Evolutionary conservation across 2,329 filamentous ascomycete genomes (phyloP).

Genomic region (Arthroderma sp.): DNA sequence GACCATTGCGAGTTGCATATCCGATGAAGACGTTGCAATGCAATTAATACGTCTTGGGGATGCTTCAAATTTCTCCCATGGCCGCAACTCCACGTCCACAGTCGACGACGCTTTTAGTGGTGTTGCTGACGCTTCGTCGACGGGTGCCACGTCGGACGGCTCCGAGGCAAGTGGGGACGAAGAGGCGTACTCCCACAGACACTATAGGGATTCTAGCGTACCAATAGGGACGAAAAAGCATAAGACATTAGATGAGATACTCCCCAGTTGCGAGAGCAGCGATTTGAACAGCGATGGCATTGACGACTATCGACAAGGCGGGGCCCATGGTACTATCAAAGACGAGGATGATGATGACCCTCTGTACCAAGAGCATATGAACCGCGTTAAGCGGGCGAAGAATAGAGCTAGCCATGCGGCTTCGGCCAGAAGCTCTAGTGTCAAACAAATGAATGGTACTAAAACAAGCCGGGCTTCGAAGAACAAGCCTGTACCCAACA

Average conservation of each 20-base stretch:
- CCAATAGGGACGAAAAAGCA: slow-evolving; percentile 36
- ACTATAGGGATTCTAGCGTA: slow-evolving; percentile 22
- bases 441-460: slow-evolving; percentile 9
- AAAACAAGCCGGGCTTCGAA: slow-evolving; percentile 10
- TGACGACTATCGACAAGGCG: slow-evolving; percentile 43
- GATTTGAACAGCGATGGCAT: slow-evolving; percentile 50
- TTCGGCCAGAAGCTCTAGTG: slow-evolving; percentile 17
- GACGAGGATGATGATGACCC: slow-evolving; percentile 38
- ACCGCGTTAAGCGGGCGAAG: slow-evolving; percentile 42
- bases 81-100: slow-evolving; percentile 83
- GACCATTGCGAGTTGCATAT: slow-evolving; percentile 94
- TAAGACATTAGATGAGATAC: slow-evolving; percentile 39
- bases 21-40: slow-evolving; percentile 93
- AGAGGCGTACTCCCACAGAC: slow-evolving; percentile 22
- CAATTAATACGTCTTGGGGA: slow-evolving; percentile 94
- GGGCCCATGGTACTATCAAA: slow-evolving; percentile 40
- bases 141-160: slow-evolving; percentile 67
- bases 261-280: slow-evolving; percentile 44
- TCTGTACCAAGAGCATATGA: slow-evolving; percentile 24
- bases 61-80: slow-evolving; percentile 84
- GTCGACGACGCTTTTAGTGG: slow-evolving; percentile 89
- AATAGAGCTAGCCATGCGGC: slow-evolving; percentile 26
- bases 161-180: slow-evolving; percentile 51
- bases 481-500: slow-evolving; percentile 15
- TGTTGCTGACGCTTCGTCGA: slow-evolving; percentile 72